Evolutionary conservation across 2,329 filamentous ascomycete genomes (phyloP).

Genomic region (Cercospora sp.): DNA sequence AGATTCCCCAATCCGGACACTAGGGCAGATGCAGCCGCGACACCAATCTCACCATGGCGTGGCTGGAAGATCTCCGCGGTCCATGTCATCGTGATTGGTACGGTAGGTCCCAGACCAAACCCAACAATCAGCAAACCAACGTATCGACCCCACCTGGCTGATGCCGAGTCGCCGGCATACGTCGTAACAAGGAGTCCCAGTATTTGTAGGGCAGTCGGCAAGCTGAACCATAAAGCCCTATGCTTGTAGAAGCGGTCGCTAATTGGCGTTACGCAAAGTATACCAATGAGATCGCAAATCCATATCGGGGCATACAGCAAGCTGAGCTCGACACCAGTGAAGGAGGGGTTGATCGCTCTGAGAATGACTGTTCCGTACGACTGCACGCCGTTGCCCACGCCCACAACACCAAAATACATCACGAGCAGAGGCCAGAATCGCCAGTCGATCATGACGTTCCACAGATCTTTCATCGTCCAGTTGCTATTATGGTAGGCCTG

Average conservation of each 20-base stretch:
- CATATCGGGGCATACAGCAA: slow-evolving; percentile 88
- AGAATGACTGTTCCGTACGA: slow-evolving; percentile 88
- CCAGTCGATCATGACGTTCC: slow-evolving; percentile 76
- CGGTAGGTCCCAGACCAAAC: slow-evolving; percentile 85
- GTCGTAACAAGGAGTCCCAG: slow-evolving; percentile 77
- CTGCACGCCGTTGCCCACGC: slow-evolving; percentile 87
- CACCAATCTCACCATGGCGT: slow-evolving; percentile 85
- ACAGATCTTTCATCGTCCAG: slow-evolving; percentile 73
- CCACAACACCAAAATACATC: slow-evolving; percentile 95
- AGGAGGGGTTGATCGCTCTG: slow-evolving; percentile 69
- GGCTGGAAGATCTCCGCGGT: slow-evolving; percentile 86
- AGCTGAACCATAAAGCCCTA: slow-evolving; percentile 78
- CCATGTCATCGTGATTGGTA: slow-evolving; percentile 94
- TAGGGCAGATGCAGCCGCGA: slow-evolving; percentile 80
- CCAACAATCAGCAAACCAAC: slow-evolving; percentile 86
- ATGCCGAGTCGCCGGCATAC: slow-evolving; percentile 64
- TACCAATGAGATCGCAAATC: slow-evolving; percentile 80
- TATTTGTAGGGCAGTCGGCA: slow-evolving; percentile 76
- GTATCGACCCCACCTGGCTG: slow-evolving; percentile 74
- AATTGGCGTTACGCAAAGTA: slow-evolving; percentile 79
- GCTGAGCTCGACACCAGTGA: slow-evolving; percentile 74
- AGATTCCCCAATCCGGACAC: slow-evolving; percentile 86
- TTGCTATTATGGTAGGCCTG: slow-evolving; percentile 74
- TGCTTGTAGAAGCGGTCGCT: slow-evolving; percentile 83
- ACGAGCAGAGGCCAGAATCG: slow-evolving; percentile 79